Evolutionary conservation across 1,284 basidiomycete genomes (phyloP), one percentile per base, ranked within the genome.

Genomic region (Neonothopanus nambi): DNA sequence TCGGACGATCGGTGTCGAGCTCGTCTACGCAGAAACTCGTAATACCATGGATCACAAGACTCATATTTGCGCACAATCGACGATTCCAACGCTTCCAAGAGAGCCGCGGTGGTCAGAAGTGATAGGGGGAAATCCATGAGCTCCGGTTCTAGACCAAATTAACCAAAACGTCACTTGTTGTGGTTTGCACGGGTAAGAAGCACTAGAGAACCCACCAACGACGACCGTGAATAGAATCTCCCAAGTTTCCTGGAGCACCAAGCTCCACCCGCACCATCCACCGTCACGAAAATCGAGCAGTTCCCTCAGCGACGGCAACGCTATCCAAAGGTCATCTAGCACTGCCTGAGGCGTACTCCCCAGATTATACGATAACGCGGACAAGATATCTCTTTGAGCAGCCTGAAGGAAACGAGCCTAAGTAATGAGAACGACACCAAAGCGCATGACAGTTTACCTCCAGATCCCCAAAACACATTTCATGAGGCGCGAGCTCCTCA

Each of bases 341-440:
- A 83, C 67, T 17, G 75, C 72, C 55, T 80, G 81, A 0, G 85
- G 85, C 0, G 82, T 84, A 26, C 72, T 70, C 1, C 80, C 81
- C 5, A 87, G 63, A 35, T 67, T 65, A 62, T 78, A 85, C 4
- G 67, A 61, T 35, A 85, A 67, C 0, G 75, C 70, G 0, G 66
- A 64, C n/a, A 87, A 67, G 37, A 87, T 64, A 48, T 84, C 80
- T 20, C 80, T 75, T 57, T 87, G 84, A 3, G 81, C 76, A 41
- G 67, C 67, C 83, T 86, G 41, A 5, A 54, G 46, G 11, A 38
- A 42, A n/a, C 6, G 24, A 47, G 20, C 41, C 6, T 40, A 30
- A 15, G 26, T 11, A 24, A 57, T 30, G 15, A 53, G 37, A 7
- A 13, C 49, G 46, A 18, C 48, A 30, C n/a, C n/a, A 38, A 23